Percentiles rank a stretch among this genome's conserved stretches.
These are phyloP conservation scores for Penicillium sp. DNA, from an alignment of 2,329 filamentous ascomycete species.

Conservation along the genomic window DNA sequence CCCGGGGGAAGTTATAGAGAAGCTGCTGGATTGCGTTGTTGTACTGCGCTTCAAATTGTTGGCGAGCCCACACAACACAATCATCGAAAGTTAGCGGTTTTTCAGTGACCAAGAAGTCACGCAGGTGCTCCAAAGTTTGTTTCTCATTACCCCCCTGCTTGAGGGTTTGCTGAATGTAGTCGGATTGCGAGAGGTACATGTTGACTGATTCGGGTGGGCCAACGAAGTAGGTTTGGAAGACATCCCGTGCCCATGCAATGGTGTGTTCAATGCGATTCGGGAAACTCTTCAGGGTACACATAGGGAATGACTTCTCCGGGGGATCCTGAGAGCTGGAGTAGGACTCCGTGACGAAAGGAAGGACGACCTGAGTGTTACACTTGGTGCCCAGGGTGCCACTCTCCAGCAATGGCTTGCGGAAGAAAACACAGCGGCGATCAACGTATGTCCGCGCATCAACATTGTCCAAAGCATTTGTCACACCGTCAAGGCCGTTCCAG, in stretches of 20 bases:
- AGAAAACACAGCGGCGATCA: conserved; percentile 92
- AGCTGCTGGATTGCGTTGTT: conserved; percentile 94
- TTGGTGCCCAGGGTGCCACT: conserved; percentile 98
- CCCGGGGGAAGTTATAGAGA: conserved; percentile 93
- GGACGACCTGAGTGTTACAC: conserved; percentile 92
- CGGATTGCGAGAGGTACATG: conserved; percentile 79
- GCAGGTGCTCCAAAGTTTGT: conserved; percentile 79
- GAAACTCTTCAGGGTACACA: conserved; percentile 96
- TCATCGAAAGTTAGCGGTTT: conserved; percentile 90
- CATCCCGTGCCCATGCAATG: conserved; percentile 92
- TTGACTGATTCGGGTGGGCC: conserved; percentile 91
- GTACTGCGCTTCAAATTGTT: conserved; percentile 92
- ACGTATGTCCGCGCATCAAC: conserved; percentile 95
- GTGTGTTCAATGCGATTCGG: conserved; percentile 98
- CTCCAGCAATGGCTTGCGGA: conserved; percentile 91
- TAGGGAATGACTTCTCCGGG: conserved; percentile 95
- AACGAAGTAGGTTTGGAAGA: conserved; percentile 90
- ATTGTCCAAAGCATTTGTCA: conserved; percentile 95
- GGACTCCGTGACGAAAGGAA: conserved; percentile 85
- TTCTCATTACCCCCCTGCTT: conserved; percentile 95
- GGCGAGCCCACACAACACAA: conserved; percentile 89
- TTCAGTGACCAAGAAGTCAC: conserved; percentile 81
- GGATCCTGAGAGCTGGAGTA: conserved; percentile 97
- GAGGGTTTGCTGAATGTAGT: conserved; percentile 76
- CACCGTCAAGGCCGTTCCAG: conserved; percentile 77